These are phyloP conservation scores for Allium fistulosum DNA, from an alignment of 106 monocot genomes.

Conservation along the genomic window DNA sequence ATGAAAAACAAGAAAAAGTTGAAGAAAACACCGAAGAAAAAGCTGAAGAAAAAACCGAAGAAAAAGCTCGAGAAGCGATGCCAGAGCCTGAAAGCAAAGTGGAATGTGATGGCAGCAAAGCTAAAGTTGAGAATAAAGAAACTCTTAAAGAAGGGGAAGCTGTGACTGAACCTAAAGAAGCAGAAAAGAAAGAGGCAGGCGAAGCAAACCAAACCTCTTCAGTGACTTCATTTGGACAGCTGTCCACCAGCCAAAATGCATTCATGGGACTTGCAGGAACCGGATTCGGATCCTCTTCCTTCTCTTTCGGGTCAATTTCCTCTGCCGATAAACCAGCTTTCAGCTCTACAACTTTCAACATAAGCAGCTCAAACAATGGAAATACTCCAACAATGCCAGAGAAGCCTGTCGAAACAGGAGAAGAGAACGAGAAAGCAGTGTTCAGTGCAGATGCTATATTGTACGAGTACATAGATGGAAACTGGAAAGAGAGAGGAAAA, in stretches of 20 bases:
- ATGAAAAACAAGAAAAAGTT: conserved; percentile 5
- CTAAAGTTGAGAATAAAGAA: background rate
- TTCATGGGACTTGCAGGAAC: conserved; percentile 85
- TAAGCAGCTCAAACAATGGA: conserved; percentile 4
- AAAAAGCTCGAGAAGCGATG: conserved; percentile 8
- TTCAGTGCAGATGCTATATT: conserved; percentile 85
- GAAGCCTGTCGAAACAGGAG: conserved; percentile 80
- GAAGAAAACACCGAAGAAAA: background rate
- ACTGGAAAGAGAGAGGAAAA: conserved; percentile 98
- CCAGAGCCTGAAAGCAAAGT: conserved; percentile 8
- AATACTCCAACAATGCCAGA: conserved; percentile 49
- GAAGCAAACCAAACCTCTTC: conserved; percentile 12
- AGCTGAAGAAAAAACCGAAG: background rate
- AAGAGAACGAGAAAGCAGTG: conserved; percentile 79
- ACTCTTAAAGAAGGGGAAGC: background rate
- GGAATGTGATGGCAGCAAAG: conserved; percentile 8
- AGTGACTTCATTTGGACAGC: conserved; percentile 65
- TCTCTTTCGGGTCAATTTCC: conserved; percentile 53
- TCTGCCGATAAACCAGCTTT: conserved; percentile 26
- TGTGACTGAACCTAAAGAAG: background rate
- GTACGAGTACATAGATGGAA: conserved; percentile 79
- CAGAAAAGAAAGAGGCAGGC: background rate
- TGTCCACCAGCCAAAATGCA: conserved; percentile 96
- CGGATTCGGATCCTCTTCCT: conserved; percentile 67
- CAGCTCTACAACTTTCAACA: conserved; percentile 23